phyloP scores from a whole-genome alignment of 2,329 filamentous ascomycete genomes.

The Alternaria conjuncta region DNA sequence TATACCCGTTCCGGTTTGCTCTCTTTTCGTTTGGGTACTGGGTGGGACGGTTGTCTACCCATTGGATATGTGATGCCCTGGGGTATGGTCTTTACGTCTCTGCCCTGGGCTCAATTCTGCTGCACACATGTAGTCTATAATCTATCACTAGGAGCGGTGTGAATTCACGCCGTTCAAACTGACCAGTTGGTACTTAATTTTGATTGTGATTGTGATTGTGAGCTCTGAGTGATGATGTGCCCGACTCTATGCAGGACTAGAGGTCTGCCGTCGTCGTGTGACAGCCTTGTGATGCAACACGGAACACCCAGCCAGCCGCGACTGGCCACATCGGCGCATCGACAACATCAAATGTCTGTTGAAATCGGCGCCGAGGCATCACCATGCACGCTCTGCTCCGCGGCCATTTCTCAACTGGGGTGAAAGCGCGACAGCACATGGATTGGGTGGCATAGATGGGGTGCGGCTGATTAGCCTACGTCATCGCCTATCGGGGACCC shows the following conservation, averaged over 20 bases:
- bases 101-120: constrained; percentile 18
- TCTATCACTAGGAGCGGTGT: constrained; percentile 30
- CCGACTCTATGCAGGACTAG: neutral
- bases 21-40: constrained; percentile 22
- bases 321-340: neutral
- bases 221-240: neutral
- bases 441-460: neutral
- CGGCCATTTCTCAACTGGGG: neutral
- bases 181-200: neutral
- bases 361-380: neutral
- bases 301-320: neutral
- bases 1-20: constrained; percentile 42
- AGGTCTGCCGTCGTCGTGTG: neutral
- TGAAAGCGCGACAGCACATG: constrained; percentile 2
- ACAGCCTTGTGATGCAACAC: neutral
- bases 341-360: neutral
- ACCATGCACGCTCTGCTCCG: neutral
- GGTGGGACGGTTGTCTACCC: constrained; percentile 11
- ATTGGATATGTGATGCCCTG: constrained; percentile 1
- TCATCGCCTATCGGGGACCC: constrained; percentile 16
- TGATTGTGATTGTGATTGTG: neutral
- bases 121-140: constrained; percentile 13
- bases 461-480: constrained; percentile 20
- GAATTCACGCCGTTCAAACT: constrained; percentile 44
- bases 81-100: constrained; percentile 12